Conservation (phyloP, 306 rosid genomes). For the Pterocarpus macrocarpus region DNA sequence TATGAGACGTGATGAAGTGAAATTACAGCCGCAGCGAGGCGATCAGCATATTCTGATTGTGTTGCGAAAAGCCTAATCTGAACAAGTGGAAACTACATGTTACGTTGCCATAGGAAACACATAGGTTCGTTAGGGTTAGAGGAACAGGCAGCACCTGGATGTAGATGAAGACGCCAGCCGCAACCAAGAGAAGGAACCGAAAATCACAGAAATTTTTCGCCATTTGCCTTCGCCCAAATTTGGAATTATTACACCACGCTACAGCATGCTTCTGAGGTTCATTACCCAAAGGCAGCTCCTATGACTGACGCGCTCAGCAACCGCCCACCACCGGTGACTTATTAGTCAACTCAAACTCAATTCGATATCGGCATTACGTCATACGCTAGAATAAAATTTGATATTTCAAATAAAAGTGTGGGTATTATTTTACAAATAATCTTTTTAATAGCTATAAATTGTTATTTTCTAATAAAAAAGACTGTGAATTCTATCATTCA, state of each 20-base stretch:
- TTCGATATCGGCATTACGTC: neutral
- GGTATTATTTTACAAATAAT: too few species aligned
- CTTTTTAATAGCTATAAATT: too few species aligned
- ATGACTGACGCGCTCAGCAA: neutral
- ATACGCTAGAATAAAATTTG: too few species aligned
- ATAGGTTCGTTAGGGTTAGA: slow-evolving; percentile 19
- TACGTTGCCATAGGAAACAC: slow-evolving; percentile 12
- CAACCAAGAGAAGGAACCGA: slow-evolving; percentile 82
- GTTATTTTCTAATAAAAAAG: too few species aligned
- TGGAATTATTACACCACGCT: neutral
- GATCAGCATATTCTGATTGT: slow-evolving; percentile 91
- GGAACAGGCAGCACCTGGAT: slow-evolving; percentile 72
- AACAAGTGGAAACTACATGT: slow-evolving; percentile 8
- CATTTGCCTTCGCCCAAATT: slow-evolving; percentile 52
- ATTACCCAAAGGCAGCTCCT: neutral
- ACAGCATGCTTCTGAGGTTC: slow-evolving; percentile 17
- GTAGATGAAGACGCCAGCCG: slow-evolving; percentile 83
- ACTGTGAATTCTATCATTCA: too few species aligned
- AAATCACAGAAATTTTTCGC: slow-evolving; percentile 77
- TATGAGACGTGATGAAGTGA: slow-evolving; percentile 28
- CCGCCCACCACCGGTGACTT: slow-evolving; percentile 8
- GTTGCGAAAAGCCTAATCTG: slow-evolving; percentile 89
- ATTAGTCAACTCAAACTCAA: slow-evolving; percentile 35
- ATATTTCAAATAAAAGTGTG: too few species aligned
- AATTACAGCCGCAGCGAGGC: slow-evolving; percentile 89